phyloP scores from a whole-genome alignment of 2,329 filamentous ascomycete species.

The Hypomyces perniciosus region DNA sequence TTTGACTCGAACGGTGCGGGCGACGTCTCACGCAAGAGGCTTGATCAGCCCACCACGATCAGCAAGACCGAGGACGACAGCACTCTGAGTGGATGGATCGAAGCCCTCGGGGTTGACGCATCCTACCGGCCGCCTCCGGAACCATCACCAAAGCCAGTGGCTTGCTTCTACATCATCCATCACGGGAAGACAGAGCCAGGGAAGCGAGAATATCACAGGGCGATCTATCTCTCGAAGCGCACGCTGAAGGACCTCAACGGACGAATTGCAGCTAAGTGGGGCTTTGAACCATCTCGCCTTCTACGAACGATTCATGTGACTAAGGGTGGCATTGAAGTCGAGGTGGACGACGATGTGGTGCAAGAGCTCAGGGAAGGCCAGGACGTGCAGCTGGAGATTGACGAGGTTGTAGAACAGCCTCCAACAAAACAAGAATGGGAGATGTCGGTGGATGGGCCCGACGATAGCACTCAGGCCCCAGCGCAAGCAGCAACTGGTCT shows the following conservation, averaged over 20 bases:
- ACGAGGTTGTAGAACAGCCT: constrained; percentile 35
- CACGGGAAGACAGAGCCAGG: constrained; percentile 44
- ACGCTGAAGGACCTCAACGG: constrained; percentile 68
- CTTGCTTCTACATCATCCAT: constrained; percentile 78
- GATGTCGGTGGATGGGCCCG: constrained; percentile 50
- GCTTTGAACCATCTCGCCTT: constrained; percentile 67
- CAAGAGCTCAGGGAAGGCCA: constrained; percentile 81
- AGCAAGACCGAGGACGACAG: constrained; percentile 54
- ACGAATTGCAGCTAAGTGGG: constrained; percentile 72
- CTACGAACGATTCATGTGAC: constrained; percentile 67
- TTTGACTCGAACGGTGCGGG: constrained; percentile 47
- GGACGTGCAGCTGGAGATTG: constrained; percentile 74
- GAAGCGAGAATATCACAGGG: constrained; percentile 65
- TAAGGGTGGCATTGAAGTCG: constrained; percentile 68
- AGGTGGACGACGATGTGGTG: constrained; percentile 87
- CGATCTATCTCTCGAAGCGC: constrained; percentile 77
- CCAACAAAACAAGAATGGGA: constrained; percentile 53
- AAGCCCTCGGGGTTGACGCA: constrained; percentile 83
- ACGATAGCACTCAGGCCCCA: constrained; percentile 20
- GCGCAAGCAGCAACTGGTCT: constrained; percentile 9
- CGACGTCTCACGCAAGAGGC: constrained; percentile 41
- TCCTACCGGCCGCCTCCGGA: constrained; percentile 76
- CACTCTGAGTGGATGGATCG: constrained; percentile 75
- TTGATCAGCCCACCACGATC: constrained; percentile 49
- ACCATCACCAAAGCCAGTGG: constrained; percentile 63